Percentiles rank a stretch among this genome's conserved stretches.
These are phyloP conservation scores for Trypanosoma rangeli DNA, from an alignment of 208 protist species.

Conservation along the genomic window DNA sequence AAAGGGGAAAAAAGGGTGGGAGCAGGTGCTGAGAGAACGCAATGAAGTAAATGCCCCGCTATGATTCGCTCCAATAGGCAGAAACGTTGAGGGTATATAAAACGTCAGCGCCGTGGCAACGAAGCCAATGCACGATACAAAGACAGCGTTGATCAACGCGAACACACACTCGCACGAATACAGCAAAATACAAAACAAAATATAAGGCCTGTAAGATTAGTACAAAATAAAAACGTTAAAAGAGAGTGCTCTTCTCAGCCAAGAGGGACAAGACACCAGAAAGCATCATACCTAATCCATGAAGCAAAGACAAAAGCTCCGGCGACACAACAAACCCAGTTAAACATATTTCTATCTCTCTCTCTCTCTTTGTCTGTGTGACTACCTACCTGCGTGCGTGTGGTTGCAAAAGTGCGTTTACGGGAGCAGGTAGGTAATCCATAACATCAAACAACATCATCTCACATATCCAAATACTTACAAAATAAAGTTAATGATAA, in stretches of 20 bases:
- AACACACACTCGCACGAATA: not conserved
- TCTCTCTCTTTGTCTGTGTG: not conserved
- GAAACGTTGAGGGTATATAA: not conserved
- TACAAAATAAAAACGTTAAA: conserved; percentile 5
- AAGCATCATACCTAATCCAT: too few species aligned
- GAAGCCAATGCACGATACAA: not conserved
- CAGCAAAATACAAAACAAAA: not conserved
- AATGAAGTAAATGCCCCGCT: not conserved
- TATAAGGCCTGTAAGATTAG: too few species aligned
- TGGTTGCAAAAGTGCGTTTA: not conserved
- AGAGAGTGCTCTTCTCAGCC: not conserved
- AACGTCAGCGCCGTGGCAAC: not conserved
- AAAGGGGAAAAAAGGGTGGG: conserved; percentile 13
- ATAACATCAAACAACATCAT: not conserved
- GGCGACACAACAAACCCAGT: not conserved
- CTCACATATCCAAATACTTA: not conserved
- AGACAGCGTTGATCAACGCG: not conserved
- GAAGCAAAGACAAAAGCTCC: too few species aligned
- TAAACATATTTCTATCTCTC: not conserved
- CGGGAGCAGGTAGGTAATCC: not conserved
- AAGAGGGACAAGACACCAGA: too few species aligned
- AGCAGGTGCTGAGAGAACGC: conserved; percentile 9
- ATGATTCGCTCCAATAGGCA: not conserved
- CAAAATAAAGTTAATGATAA: not conserved
- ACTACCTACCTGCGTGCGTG: not conserved